Base-by-base conservation (phyloP, 768 basidiomycete genomes). In the Collybia nuda region DNA sequence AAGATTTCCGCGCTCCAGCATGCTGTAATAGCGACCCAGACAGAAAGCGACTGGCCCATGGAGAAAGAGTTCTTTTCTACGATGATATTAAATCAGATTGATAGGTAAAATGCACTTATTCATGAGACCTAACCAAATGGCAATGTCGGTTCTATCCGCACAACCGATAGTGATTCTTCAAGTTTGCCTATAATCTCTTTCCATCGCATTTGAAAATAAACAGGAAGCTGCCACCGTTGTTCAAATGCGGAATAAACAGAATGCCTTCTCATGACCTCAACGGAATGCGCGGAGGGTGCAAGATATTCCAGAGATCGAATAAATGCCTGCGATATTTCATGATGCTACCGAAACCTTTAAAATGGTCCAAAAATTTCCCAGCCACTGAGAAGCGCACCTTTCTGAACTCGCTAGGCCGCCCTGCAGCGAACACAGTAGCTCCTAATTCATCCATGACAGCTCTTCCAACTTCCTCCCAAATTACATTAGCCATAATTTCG, bases 151-250 rank as follows among this genome's bases (percentile, higher is more conserved):
- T 78, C 76, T 19, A 85, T 62, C 38, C 67, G 67, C 19, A 71
- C 66, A 17, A 62, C 60, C 15, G 67, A 62, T 12, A 98, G 68
- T 2, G 71, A 67, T 11, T 86, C 85, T 69, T 99, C 97, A 14
- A 97, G 69, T 44, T 74, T 76, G 0, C 78, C 70, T 0, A 94
- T 83, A 45, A 96, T 90, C 62, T 97, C 96, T 68, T 97, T 97
- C 93, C 95, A 96, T 39, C 96, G 81, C 53, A 99, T 73, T 62
- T 99, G 97, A 66, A 96, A 98, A 64, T 98, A 98, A 7, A 98
- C 89, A 1, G 93, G 90, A 2, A 99, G 78, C 63, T 98, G 97
- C 95, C 97, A 99, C 29, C 93, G 80, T 53, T 81, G 78, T 62
- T 88, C 82, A 62, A 98, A 97, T 1, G 84, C 67, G 19, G 61